Evolutionary conservation across 176 grass and related monocot genomes (phyloP).

Genomic region (Oryza rufipogon): DNA sequence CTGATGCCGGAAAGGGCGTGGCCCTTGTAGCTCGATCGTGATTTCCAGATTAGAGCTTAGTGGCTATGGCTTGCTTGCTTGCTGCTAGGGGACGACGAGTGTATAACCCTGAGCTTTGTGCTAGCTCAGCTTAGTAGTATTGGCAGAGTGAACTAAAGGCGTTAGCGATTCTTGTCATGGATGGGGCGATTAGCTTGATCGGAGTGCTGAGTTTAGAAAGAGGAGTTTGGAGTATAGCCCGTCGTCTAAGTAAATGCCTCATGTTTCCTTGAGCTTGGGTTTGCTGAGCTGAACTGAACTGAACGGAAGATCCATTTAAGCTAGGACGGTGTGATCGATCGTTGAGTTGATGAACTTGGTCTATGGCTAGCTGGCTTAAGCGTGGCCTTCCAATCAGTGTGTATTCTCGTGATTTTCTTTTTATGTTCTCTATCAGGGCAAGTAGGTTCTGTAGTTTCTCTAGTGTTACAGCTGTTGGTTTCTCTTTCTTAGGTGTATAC

Average conservation of each 20-base stretch:
- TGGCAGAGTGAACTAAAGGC: neutral
- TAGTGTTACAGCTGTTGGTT: neutral
- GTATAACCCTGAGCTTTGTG: neutral
- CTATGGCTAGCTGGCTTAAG: neutral
- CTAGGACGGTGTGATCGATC: neutral
- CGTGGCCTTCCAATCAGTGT: neutral
- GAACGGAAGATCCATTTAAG: neutral
- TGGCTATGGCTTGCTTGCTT: slow-evolving; percentile 1
- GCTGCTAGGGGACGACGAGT: neutral
- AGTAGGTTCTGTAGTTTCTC: neutral
- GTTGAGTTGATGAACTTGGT: neutral
- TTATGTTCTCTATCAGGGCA: neutral
- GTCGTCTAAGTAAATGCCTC: neutral
- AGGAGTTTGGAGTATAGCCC: neutral
- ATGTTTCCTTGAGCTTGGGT: neutral
- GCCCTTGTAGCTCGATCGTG: neutral
- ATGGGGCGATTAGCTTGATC: neutral
- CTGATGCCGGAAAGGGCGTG: neutral
- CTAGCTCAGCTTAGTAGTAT: slow-evolving; percentile 2
- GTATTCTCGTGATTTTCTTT: neutral
- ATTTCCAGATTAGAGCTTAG: neutral
- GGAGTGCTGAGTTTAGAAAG: neutral
- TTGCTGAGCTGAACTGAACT: neutral
- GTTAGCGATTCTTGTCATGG: neutral
- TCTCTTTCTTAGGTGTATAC: neutral